Base-by-base conservation (phyloP, 345 rosid species). In the Cardamine resedifolia region DNA sequence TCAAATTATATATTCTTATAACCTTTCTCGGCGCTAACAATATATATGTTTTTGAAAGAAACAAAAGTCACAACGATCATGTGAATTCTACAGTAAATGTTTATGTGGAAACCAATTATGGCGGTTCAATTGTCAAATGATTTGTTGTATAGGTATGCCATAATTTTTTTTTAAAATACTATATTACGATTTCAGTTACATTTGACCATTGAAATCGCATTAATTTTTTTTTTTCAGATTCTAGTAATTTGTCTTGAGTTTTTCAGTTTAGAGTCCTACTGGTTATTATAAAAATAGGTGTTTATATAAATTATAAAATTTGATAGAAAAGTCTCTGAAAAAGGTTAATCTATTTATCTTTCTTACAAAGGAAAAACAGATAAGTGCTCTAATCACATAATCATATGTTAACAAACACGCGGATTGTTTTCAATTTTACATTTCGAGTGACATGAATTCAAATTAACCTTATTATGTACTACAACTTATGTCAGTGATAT, bases 401-500 rank as follows among this genome's bases (percentile, higher is more conserved):
- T 34, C 68, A 45, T 6, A 44, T 18, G 28, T 30, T 5, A 6
- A 11, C 31, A 48, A 48, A 15, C 58, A 31, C 2, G 27, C 3
- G 45, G 20, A 10, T 15, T 21, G 58, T 50, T 49, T 49, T 23
- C 59, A 21, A 21, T 30, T 36, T 23, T 5, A 0, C 6, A 36
- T 20, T 12, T 20, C 11, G 45, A 34, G 45, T 30, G 39, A 52
- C 36, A 27, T n/a, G 36, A 8, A 8, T 55, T 16, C 21, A 15
- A n/a, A 28, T n/a, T 8, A 21, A 53, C 7, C 19, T 52, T 15
- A 39, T 38, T 28, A 11, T 38, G 43, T 38, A 45, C 27, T 6
- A 39, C 61, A 47, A 47, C 19, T 11, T 41, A 68, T 41, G 31
- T 68, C 43, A 41, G 44, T 43, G 44, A 56, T 43, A 68, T n/a